phyloP scores from a whole-genome alignment of 192 early-diverging fungal genomes.

The Umbelopsis ramanniana region DNA sequence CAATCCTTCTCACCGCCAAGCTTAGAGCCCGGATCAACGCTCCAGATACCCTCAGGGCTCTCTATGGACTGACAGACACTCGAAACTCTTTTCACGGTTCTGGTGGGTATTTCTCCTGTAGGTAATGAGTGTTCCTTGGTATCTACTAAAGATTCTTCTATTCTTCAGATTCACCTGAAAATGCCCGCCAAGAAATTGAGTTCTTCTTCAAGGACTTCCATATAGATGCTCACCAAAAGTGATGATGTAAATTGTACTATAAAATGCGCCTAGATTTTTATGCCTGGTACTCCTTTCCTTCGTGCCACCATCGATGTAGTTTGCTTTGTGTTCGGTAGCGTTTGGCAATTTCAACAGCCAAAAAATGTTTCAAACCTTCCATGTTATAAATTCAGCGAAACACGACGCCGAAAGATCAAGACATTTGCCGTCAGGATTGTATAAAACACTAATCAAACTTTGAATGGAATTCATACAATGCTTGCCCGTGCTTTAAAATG shows the following conservation, averaged over 20 bases:
- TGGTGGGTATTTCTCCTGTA: slow-evolving; percentile 35
- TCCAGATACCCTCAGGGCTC: slow-evolving; percentile 58
- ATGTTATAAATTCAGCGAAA: no score
- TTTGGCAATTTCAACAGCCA: no score
- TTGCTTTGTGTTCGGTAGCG: no score
- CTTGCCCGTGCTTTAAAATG: no score
- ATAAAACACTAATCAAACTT: no score
- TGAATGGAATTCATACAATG: no score
- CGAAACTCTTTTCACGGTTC: slow-evolving; percentile 80
- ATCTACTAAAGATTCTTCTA: background rate
- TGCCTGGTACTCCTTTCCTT: no score
- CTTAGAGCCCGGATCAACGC: slow-evolving; percentile 60
- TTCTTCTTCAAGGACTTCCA: slow-evolving; percentile 66
- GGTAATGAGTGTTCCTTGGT: background rate
- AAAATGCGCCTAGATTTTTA: background rate
- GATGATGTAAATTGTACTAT: background rate
- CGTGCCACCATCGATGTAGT: no score
- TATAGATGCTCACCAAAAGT: background rate
- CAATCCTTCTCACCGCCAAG: background rate
- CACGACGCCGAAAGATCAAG: no score
- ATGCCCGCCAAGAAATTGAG: slow-evolving; percentile 59
- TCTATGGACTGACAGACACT: slow-evolving; percentile 75
- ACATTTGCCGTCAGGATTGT: no score
- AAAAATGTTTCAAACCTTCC: no score
- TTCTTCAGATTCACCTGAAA: slow-evolving; percentile 57